phyloP scores from a whole-genome alignment of 1,284 basidiomycete species.

The Heterobasidion occidentale region DNA sequence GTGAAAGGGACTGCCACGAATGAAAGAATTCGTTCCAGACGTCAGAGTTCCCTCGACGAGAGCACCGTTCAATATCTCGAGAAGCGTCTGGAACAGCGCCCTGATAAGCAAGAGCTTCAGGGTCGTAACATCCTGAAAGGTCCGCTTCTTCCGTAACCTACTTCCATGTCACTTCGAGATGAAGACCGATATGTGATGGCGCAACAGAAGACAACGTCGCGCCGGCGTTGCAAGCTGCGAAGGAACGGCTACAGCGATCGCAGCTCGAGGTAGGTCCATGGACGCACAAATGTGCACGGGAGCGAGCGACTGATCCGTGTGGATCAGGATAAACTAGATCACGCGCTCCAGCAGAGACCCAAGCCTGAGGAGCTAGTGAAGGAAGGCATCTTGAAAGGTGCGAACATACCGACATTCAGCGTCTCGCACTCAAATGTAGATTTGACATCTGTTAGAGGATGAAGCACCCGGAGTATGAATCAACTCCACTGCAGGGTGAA shows the following conservation, averaged over 20 bases:
- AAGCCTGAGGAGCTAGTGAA: constrained; percentile 63
- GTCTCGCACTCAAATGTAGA: not conserved
- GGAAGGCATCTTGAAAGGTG: constrained; percentile 60
- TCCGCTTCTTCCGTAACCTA: constrained; percentile 16
- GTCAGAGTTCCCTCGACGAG: constrained; percentile 31
- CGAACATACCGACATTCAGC: not conserved
- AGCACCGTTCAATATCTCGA: constrained; percentile 43
- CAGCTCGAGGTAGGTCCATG: constrained; percentile 50
- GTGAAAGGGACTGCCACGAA: not conserved
- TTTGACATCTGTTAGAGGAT: not conserved
- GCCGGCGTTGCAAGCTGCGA: constrained; percentile 60
- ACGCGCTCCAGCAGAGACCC: constrained; percentile 57
- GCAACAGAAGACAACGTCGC: constrained; percentile 58
- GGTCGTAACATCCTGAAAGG: constrained; percentile 75
- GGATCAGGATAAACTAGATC: constrained; percentile 58
- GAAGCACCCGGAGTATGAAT: not conserved
- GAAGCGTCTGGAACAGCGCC: constrained; percentile 46
- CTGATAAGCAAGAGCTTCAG: constrained; percentile 58
- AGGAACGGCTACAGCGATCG: constrained; percentile 56
- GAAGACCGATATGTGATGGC: not conserved
- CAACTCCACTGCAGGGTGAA: not conserved
- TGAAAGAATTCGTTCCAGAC: constrained; percentile 10
- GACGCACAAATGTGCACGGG: not conserved
- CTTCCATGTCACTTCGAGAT: not conserved
- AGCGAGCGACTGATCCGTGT: not conserved